A percentile compares a stretch with the other conserved stretches of the same genome.
Evolutionary conservation across 805 yeast species (phyloP).

Genomic region (Maudiozyma barnettii): DNA sequence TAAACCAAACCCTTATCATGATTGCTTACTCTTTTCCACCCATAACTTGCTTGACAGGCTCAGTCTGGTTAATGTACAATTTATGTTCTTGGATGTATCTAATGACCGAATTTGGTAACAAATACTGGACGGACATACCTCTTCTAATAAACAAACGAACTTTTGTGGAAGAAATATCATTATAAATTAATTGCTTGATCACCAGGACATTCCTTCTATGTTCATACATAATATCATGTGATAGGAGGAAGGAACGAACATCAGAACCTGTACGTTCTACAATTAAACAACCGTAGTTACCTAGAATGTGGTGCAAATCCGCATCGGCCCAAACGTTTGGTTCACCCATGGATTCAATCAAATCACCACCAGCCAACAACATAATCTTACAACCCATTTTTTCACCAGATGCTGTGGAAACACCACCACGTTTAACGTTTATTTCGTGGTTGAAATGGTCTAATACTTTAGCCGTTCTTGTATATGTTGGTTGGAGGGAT

Average conservation of each 20-base stretch:
- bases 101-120: constrained; percentile 88
- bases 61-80: constrained; percentile 73
- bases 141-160: constrained; percentile 86
- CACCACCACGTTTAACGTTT: constrained; percentile 83
- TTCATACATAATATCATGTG: constrained; percentile 96
- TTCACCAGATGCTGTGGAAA: constrained; percentile 48
- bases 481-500: constrained; percentile 79
- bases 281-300: constrained; percentile 90
- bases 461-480: constrained; percentile 88
- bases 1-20: background rate
- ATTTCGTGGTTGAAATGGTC: constrained; percentile 96
- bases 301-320: constrained; percentile 89
- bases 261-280: constrained; percentile 96
- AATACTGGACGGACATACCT: constrained; percentile 93
- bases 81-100: constrained; percentile 90
- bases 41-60: constrained; percentile 85
- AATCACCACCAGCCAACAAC: constrained; percentile 96
- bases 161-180: constrained; percentile 91
- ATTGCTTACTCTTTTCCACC: constrained; percentile 13
- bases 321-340: constrained; percentile 98
- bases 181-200: constrained; percentile 90
- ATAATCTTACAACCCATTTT: constrained; percentile 82
- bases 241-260: constrained; percentile 80
- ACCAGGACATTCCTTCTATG: constrained; percentile 89
- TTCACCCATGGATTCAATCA: constrained; percentile 98